A percentile compares a stretch with the other conserved stretches of the same genome.
phyloP scores from a whole-genome alignment of 1,139 yeast genomes.

The Zygosaccharomyces sapae region DNA sequence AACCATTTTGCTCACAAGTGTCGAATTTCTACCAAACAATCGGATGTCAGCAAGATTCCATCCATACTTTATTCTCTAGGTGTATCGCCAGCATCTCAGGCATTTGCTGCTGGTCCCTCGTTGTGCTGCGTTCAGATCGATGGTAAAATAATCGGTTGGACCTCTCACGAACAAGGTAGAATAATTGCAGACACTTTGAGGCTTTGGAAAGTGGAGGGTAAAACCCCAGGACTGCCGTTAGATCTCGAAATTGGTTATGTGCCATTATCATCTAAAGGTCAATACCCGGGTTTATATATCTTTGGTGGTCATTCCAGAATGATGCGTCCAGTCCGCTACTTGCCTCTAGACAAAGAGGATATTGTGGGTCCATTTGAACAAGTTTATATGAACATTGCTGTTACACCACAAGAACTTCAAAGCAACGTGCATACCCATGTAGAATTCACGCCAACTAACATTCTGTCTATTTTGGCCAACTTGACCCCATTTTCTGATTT shows the following conservation, averaged over 20 bases:
- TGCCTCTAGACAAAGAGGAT: slow-evolving; percentile 79
- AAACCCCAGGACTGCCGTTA: slow-evolving; percentile 64
- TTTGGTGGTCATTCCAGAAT: slow-evolving; percentile 92
- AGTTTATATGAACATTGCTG: slow-evolving; percentile 94
- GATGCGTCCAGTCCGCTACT: slow-evolving; percentile 92
- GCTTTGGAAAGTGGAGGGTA: slow-evolving; percentile 86
- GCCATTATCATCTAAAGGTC: slow-evolving; percentile 93
- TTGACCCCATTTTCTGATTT: slow-evolving; percentile 97
- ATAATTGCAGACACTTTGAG: slow-evolving; percentile 86
- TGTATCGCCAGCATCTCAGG: slow-evolving; percentile 65
- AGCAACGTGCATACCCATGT: slow-evolving; percentile 83
- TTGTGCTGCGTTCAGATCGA: slow-evolving; percentile 88
- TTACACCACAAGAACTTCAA: slow-evolving; percentile 86
- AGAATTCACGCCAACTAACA: slow-evolving; percentile 91
- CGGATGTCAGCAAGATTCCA: slow-evolving; percentile 73
- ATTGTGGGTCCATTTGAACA: slow-evolving; percentile 97
- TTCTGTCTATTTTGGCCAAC: slow-evolving; percentile 88
- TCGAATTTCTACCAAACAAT: slow-evolving; percentile 69
- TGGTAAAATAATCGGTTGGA: slow-evolving; percentile 92
- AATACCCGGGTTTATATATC: slow-evolving; percentile 89
- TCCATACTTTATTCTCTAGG: slow-evolving; percentile 68
- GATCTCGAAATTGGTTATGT: slow-evolving; percentile 92
- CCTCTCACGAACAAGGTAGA: slow-evolving; percentile 82
- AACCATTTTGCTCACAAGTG: slow-evolving; percentile 97
- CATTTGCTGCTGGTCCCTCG: slow-evolving; percentile 83